These are phyloP conservation scores for Rhodotorula sp. DNA, from an alignment of 1,284 basidiomycete species.

Conservation along the genomic window DNA sequence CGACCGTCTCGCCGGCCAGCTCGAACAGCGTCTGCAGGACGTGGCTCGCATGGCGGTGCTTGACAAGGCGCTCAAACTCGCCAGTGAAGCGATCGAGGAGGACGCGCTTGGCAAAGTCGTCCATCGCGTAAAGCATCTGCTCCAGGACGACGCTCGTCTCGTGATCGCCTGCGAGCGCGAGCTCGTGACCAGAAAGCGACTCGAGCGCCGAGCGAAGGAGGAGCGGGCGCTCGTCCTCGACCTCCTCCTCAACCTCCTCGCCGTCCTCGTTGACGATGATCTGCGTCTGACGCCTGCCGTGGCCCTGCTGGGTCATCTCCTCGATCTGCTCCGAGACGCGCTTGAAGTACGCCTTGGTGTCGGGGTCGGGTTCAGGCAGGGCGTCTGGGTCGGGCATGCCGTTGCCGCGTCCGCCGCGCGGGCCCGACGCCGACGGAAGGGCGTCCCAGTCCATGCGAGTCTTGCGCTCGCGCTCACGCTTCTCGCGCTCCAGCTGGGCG, in stretches of 20 bases:
- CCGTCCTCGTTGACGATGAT: conserved; percentile 26
- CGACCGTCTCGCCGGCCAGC: conserved; percentile 69
- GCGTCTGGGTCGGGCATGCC: conserved; percentile 35
- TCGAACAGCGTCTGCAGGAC: conserved; percentile 84
- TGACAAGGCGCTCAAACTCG: conserved; percentile 70
- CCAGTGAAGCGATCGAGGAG: conserved; percentile 80
- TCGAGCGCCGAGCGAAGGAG: conserved; percentile 81
- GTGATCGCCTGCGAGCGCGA: conserved; percentile 83
- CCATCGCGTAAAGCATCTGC: conserved; percentile 84
- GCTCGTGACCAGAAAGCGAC: conserved; percentile 83
- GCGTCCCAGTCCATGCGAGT: conserved; percentile 31
- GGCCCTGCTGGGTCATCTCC: conserved; percentile 41
- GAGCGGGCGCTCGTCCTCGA: conserved; percentile 67
- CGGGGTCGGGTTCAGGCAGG: conserved; percentile 44
- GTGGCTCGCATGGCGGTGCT: conserved; percentile 87
- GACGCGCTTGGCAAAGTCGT: conserved; percentile 85
- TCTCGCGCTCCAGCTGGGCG: conserved; percentile 26
- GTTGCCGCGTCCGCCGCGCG: neutral
- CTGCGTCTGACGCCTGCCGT: conserved; percentile 29
- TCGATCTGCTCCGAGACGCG: conserved; percentile 45
- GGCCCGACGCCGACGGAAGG: conserved; percentile 11
- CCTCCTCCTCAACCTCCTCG: conserved; percentile 41
- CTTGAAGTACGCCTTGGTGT: conserved; percentile 47
- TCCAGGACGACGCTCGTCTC: conserved; percentile 87
- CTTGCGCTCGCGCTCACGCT: conserved; percentile 36